A percentile compares a stretch with the other conserved stretches of the same genome.
Conservation (phyloP, 2,329 filamentous ascomycete genomes). For the Trichoderma sp. region DNA sequence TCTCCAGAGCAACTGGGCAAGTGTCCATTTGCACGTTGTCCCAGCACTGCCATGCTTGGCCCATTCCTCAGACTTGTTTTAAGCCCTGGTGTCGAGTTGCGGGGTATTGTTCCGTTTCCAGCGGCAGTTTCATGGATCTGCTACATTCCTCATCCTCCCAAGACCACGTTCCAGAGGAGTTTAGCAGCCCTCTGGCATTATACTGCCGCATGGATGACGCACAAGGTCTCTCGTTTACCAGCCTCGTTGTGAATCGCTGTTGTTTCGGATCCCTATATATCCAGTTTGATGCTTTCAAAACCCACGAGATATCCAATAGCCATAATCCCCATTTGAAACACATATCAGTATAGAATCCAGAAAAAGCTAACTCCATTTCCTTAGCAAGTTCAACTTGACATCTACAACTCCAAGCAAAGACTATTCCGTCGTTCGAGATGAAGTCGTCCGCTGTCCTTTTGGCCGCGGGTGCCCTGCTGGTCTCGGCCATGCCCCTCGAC, state of each 20-base stretch:
- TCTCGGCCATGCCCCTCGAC: slow-evolving; percentile 44
- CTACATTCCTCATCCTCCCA: slow-evolving; percentile 9
- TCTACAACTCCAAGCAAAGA: neutral
- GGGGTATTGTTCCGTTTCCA: slow-evolving; percentile 15
- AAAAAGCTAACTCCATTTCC: slow-evolving; percentile 11
- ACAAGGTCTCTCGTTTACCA: neutral
- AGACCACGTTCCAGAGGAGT: neutral
- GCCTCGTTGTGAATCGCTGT: slow-evolving; percentile 4
- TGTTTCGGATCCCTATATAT: neutral
- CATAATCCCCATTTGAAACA: neutral
- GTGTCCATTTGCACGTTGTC: neutral
- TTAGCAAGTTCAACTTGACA: neutral
- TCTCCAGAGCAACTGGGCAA: neutral
- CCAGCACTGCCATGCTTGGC: neutral
- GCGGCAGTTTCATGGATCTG: neutral
- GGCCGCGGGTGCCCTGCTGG: slow-evolving; percentile 46
- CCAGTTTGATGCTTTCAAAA: neutral
- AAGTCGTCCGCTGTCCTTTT: slow-evolving; percentile 51
- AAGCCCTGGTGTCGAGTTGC: neutral
- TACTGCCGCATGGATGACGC: neutral
- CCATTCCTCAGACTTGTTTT: slow-evolving; percentile 7
- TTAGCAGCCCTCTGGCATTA: neutral
- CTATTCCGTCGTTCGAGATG: slow-evolving; percentile 40
- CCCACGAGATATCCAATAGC: neutral
- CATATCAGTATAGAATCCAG: neutral